Conservation (phyloP, 345 rosid species). For the Zanthoxylum bungeanum region DNA sequence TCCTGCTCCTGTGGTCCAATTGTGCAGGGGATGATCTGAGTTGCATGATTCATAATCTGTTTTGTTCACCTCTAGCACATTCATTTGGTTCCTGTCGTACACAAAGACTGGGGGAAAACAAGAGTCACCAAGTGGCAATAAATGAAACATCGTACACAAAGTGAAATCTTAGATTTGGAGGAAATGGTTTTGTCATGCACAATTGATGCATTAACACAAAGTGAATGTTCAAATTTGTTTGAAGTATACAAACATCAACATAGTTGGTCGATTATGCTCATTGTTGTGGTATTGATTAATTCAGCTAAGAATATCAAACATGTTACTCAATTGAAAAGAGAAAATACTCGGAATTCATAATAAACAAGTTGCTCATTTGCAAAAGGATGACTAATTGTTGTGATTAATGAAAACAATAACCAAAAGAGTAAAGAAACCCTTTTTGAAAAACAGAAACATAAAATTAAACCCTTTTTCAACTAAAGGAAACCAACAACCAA, state of each 20-base stretch:
- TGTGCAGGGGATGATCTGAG: constrained; percentile 59
- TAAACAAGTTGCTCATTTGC: neutral
- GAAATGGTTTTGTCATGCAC: neutral
- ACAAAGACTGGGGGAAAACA: constrained; percentile 55
- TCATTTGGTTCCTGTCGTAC: constrained; percentile 84
- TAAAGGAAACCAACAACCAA: neutral
- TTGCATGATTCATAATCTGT: constrained; percentile 71
- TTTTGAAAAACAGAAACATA: neutral
- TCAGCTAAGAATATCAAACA: neutral
- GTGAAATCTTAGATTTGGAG: neutral
- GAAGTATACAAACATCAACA: neutral
- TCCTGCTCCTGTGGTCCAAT: constrained; percentile 89
- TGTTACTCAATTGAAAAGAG: neutral
- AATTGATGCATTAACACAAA: neutral
- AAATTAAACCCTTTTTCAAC: neutral
- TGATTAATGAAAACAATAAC: neutral
- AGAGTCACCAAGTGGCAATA: constrained; percentile 7
- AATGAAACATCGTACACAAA: neutral
- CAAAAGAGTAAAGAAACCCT: neutral
- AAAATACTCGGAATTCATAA: neutral
- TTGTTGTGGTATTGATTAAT: neutral
- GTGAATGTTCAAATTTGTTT: neutral
- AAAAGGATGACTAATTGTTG: neutral
- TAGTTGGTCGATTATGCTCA: neutral
- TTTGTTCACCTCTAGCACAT: constrained; percentile 84